Conservation (phyloP, 2,329 filamentous ascomycete species). For the Mollisiaceae sp. region DNA sequence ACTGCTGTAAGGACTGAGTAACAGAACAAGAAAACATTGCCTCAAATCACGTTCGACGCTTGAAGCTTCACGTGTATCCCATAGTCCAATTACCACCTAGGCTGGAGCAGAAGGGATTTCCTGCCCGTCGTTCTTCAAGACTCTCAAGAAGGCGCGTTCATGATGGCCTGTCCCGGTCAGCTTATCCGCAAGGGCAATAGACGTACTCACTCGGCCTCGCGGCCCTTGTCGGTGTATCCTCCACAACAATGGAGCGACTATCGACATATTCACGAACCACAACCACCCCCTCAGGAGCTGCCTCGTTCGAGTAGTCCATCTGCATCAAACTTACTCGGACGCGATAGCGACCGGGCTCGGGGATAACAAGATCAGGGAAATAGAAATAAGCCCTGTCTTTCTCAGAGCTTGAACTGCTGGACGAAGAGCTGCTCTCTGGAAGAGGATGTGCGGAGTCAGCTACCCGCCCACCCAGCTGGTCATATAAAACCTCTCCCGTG, state of each 20-base stretch:
- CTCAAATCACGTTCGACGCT: neutral
- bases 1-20: constrained; percentile 3
- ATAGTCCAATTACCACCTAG: constrained; percentile 4
- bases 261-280: constrained; percentile 37
- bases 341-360: constrained; percentile 38
- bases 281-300: constrained; percentile 31
- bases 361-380: constrained; percentile 40
- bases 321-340: constrained; percentile 40
- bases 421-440: constrained; percentile 26
- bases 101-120: constrained; percentile 29
- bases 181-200: neutral
- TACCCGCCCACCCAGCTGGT: constrained; percentile 36
- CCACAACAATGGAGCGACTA: constrained; percentile 37
- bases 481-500: constrained; percentile 36
- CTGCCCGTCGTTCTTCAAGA: constrained; percentile 39
- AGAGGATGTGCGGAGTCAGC: constrained; percentile 41
- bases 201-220: constrained; percentile 36
- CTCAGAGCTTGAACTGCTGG: constrained; percentile 12
- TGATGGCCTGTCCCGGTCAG: constrained; percentile 35
- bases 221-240: constrained; percentile 28
- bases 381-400: constrained; percentile 40
- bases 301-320: constrained; percentile 38
- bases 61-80: neutral
- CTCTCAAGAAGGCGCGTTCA: constrained; percentile 37
- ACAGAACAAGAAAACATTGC: neutral